Base-by-base conservation (phyloP, 495 filamentous ascomycete genomes). In the Apiosordaria backusii region DNA sequence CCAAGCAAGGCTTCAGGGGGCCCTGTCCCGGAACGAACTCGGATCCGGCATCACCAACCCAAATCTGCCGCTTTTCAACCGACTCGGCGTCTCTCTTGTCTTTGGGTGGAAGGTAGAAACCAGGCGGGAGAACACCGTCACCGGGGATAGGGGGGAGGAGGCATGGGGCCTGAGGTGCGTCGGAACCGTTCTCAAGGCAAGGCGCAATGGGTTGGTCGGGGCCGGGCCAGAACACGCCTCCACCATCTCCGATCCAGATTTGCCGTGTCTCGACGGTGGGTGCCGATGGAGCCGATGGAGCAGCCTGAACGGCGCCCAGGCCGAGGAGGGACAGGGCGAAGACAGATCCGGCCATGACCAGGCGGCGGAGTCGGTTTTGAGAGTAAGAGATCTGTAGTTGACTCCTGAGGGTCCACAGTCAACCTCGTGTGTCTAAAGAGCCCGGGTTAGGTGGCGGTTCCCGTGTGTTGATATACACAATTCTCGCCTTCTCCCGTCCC, bases 261-360 rank as follows among this genome's bases (percentile, higher is more conserved):
- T 69, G 68, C 21, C 73, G 67, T 24, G 70, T 60, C 40, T 68
- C 64, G n/a, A 72, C 29, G 22, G 24, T 60, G 23, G 45, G 63
- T 58, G 25, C 57, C n/a, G n/a, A n/a, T n/a, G n/a, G n/a, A 6
- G 53, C 65, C 21, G 72, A 53, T 22, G 75, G 75, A 61, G 76
- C 54, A 54, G 72, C 75, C 53, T 69, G 61, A 27, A 76, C 72
- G 69, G 68, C 69, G 54, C 74, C 64, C 45, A 77, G 68, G 63
- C 75, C 71, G 61, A 76, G 52, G 9, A 77, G 68, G 22, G 72
- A 71, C 50, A 75, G 59, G 53, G 72, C 65, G n/a, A 77, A 26
- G 59, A 68, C 53, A 24, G 68, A 67, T 62, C 68, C 62, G 63
- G 75, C 74, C 75, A 77, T 77, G 60, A 35, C 45, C 16, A 19